Evolutionary conservation across 176 grass and related monocot species (phyloP).

Genomic region (Carex myosuroides): DNA sequence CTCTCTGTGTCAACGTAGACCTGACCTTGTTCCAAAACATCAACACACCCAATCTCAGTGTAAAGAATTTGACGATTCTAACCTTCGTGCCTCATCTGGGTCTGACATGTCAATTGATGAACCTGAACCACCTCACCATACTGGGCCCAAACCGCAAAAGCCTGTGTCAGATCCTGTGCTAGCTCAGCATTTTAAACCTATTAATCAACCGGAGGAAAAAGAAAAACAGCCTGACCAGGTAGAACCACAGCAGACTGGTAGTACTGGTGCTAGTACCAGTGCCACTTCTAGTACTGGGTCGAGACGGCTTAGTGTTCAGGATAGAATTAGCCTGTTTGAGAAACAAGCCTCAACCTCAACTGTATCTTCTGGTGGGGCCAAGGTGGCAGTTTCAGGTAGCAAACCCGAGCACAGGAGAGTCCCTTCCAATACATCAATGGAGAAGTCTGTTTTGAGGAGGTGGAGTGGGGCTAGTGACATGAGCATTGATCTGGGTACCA

Average conservation of each 20-base stretch:
- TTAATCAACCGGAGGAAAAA: slow-evolving; percentile 20
- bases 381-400: slow-evolving; percentile 39
- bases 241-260: neutral
- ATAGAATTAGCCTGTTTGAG: slow-evolving; percentile 95
- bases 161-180: slow-evolving; percentile 17
- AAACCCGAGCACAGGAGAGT: slow-evolving; percentile 81
- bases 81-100: slow-evolving; percentile 59
- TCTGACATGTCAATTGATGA: slow-evolving; percentile 99
- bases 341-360: slow-evolving; percentile 69
- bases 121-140: slow-evolving; percentile 41
- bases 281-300: neutral
- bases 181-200: slow-evolving; percentile 38
- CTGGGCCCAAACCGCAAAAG: slow-evolving; percentile 20
- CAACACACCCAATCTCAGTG: slow-evolving; percentile 32
- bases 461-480: slow-evolving; percentile 94
- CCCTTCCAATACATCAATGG: slow-evolving; percentile 77
- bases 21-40: slow-evolving; percentile 46
- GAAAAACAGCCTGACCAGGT: slow-evolving; percentile 8
- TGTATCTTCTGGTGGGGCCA: slow-evolving; percentile 30
- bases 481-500: slow-evolving; percentile 88
- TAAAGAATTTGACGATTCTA: slow-evolving; percentile 58
- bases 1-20: slow-evolving; percentile 64
- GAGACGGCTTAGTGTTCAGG: slow-evolving; percentile 86
- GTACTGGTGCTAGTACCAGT: neutral
- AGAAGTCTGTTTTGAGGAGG: slow-evolving; percentile 75